These are phyloP conservation scores for Gentiana macrophylla DNA, from an alignment of 257 asterid genomes.

Conservation along the genomic window DNA sequence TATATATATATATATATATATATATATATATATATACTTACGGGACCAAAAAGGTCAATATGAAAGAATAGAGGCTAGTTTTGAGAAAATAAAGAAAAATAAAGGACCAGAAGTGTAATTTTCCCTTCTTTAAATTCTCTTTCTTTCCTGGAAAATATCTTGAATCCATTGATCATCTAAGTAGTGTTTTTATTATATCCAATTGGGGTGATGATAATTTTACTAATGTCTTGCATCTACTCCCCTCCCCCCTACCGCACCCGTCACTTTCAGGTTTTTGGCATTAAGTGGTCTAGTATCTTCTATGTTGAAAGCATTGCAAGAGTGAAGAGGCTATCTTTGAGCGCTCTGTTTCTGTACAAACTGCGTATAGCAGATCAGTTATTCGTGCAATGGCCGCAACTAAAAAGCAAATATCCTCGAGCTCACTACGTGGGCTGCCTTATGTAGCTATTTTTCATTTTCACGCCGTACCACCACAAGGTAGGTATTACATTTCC, in stretches of 20 bases:
- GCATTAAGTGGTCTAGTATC: slow-evolving; percentile 77
- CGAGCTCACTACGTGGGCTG: slow-evolving; percentile 56
- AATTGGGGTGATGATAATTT: too few species aligned
- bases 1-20: too few species aligned
- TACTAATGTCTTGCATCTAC: not conserved
- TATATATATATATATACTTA: too few species aligned
- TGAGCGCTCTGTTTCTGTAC: slow-evolving; percentile 79
- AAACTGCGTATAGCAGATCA: slow-evolving; percentile 76
- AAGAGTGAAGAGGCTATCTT: slow-evolving; percentile 76
- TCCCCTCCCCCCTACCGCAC: not conserved
- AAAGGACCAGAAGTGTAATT: too few species aligned
- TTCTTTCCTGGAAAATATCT: too few species aligned
- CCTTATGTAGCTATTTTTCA: slow-evolving; percentile 43
- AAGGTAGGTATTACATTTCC: too few species aligned
- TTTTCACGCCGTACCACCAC: not conserved
- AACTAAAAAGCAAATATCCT: slow-evolving; percentile 44
- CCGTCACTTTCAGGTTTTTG: slow-evolving; percentile 42
- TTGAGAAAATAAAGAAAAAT: too few species aligned
- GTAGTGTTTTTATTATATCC: too few species aligned
- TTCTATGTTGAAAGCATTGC: slow-evolving; percentile 96
- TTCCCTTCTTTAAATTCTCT: too few species aligned
- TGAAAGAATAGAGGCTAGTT: too few species aligned
- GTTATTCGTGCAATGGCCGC: slow-evolving; percentile 91
- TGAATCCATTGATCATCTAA: too few species aligned
- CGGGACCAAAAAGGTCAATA: too few species aligned